A percentile compares a stretch with the other conserved stretches of the same genome.
These are phyloP conservation scores for Afroboletus lepidellus DNA, from an alignment of 1,284 basidiomycete species.

Conservation along the genomic window DNA sequence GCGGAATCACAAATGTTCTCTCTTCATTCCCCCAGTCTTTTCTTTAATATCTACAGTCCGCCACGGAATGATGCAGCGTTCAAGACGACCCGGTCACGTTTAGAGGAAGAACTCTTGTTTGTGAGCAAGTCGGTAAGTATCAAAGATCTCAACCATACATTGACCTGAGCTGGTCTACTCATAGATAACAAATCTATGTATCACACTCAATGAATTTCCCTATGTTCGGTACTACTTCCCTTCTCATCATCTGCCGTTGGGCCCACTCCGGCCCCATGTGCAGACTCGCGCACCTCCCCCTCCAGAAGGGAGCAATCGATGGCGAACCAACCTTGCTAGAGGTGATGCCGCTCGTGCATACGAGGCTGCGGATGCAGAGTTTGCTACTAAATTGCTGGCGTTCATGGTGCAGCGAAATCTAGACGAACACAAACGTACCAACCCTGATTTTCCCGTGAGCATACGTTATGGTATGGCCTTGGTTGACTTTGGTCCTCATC, in stretches of 20 bases:
- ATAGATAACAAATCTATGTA: slow-evolving; percentile 88
- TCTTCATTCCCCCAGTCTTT: slow-evolving; percentile 69
- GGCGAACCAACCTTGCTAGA: slow-evolving; percentile 73
- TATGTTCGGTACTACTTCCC: slow-evolving; percentile 94
- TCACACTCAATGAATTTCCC: slow-evolving; percentile 91
- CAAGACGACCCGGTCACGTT: slow-evolving; percentile 57
- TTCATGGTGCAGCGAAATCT: slow-evolving; percentile 78
- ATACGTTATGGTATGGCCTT: neutral
- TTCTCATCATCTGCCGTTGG: slow-evolving; percentile 79
- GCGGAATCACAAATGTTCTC: slow-evolving; percentile 84
- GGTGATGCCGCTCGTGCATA: slow-evolving; percentile 62
- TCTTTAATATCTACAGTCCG: slow-evolving; percentile 86
- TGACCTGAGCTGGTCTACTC: slow-evolving; percentile 4
- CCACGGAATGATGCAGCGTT: slow-evolving; percentile 66
- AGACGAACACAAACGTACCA: slow-evolving; percentile 82
- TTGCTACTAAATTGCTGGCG: slow-evolving; percentile 77
- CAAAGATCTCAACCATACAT: neutral
- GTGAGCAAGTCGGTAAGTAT: slow-evolving; percentile 60
- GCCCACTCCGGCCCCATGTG: slow-evolving; percentile 71
- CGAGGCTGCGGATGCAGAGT: slow-evolving; percentile 67
- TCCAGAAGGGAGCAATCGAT: slow-evolving; percentile 57
- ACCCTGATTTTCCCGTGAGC: slow-evolving; percentile 82
- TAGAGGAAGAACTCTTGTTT: slow-evolving; percentile 84
- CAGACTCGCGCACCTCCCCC: slow-evolving; percentile 63
- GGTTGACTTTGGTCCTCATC: slow-evolving; percentile 6